phyloP scores from a whole-genome alignment of 2,329 filamentous ascomycete genomes.

The Herpotrichia juniperi region DNA sequence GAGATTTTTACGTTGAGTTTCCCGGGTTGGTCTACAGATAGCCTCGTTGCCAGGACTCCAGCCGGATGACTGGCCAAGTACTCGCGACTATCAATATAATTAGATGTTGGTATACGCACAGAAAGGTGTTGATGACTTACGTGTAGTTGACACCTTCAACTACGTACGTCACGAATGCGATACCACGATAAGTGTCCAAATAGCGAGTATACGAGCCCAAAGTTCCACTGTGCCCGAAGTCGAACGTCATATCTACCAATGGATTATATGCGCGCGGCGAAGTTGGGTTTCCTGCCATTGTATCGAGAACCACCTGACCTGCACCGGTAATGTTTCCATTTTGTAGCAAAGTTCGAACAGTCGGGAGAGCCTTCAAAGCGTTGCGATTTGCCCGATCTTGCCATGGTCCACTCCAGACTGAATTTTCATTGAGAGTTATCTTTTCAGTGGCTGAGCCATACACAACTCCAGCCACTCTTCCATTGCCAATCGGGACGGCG shows the following conservation, averaged over 20 bases:
- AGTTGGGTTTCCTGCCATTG: slow-evolving; percentile 6
- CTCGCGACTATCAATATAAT: slow-evolving; percentile 8
- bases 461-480: slow-evolving; percentile 12
- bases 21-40: slow-evolving; percentile 7
- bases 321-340: slow-evolving; percentile 13
- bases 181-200: slow-evolving; percentile 15
- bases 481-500: slow-evolving; percentile 17
- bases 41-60: slow-evolving; percentile 7
- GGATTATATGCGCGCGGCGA: neutral
- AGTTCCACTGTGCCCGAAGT: slow-evolving; percentile 9
- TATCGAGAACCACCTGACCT: slow-evolving; percentile 6
- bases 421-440: slow-evolving; percentile 18
- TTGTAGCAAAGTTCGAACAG: slow-evolving; percentile 11
- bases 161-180: slow-evolving; percentile 9
- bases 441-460: slow-evolving; percentile 16
- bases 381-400: slow-evolving; percentile 14
- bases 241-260: slow-evolving; percentile 7
- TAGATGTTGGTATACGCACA: neutral
- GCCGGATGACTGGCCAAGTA: slow-evolving; percentile 15
- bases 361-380: slow-evolving; percentile 6
- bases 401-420: slow-evolving; percentile 18
- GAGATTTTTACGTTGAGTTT: slow-evolving; percentile 15
- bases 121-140: slow-evolving; percentile 6
- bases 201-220: slow-evolving; percentile 8
- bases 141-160: slow-evolving; percentile 15